Conservation (phyloP, 2,329 filamentous ascomycete genomes). For the Alternaria sp. region DNA sequence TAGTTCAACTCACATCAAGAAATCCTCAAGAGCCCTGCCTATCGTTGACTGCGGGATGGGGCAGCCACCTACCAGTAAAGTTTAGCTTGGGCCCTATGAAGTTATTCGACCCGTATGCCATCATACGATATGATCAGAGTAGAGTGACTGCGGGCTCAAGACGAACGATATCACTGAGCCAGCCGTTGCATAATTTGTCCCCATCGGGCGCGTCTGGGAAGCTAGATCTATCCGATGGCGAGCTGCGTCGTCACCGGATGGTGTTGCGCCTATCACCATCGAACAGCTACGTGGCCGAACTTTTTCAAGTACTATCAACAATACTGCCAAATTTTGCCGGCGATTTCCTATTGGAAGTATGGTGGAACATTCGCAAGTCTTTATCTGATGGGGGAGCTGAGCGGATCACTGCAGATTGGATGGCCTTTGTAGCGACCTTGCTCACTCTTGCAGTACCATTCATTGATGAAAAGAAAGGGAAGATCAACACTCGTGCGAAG, state of each 20-base stretch:
- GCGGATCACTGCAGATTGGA: constrained; percentile 43
- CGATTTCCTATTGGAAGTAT: constrained; percentile 50
- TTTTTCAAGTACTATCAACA: constrained; percentile 44
- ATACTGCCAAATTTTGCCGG: constrained; percentile 49
- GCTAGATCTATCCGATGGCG: constrained; percentile 46
- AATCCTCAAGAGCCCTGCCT: constrained; percentile 33
- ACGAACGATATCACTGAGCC: constrained; percentile 38
- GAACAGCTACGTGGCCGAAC: constrained; percentile 37
- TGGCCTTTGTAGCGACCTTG: constrained; percentile 53
- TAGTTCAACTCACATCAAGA: constrained; percentile 38
- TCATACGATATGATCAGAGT: constrained; percentile 37
- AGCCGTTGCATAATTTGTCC: constrained; percentile 34
- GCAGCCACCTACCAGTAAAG: constrained; percentile 44
- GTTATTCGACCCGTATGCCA: constrained; percentile 47
- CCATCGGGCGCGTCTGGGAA: constrained; percentile 37
- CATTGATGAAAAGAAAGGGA: constrained; percentile 41
- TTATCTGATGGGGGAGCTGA: constrained; percentile 22
- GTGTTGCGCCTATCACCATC: constrained; percentile 43
- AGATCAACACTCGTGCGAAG: constrained; percentile 28
- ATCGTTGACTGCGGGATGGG: constrained; percentile 50
- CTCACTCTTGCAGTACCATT: constrained; percentile 51
- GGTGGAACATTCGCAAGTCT: constrained; percentile 49
- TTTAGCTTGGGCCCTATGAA: constrained; percentile 38
- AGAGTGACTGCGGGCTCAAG: constrained; percentile 46
- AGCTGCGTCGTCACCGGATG: constrained; percentile 43